Base-by-base conservation (phyloP, 495 filamentous ascomycete genomes). In the Penicillium angulare region DNA sequence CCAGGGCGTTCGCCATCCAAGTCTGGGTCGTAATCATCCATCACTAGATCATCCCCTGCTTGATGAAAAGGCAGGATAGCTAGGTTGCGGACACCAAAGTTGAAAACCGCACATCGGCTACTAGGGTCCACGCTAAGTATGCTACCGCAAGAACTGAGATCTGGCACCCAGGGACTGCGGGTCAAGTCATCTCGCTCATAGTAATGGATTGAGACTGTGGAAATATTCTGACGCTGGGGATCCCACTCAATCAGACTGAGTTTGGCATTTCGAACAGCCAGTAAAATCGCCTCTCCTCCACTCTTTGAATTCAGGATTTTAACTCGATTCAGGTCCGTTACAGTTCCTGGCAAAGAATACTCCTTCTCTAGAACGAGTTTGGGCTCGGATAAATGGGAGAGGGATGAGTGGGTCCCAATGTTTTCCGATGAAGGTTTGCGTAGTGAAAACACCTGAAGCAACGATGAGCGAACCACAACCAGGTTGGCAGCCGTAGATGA, bases 241-340 rank as follows among this genome's bases (percentile, higher is more conserved):
- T 99, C 89, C 93, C 93, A 99, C 74, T 96, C 90, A 44, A 97
- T 82, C 73, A 97, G 73, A 65, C 87, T 90, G 50, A 97, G 76
- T 68, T 93, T 96, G 21, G 93, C 95, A 75, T 97, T 91, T 55
- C 85, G 84, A 59, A 92, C 83, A 3, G 90, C 84, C 20, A 97
- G 53, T 27, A 99, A 71, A 22, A 99, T 79, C n/a, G 85, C 85
- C 38, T 96, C 87, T 39, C 86, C 90, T 2, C 89, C 89, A n/a
- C 88, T 86, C 47, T 82, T 87, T 13, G 85, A 82, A 41, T 76
- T 80, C 35, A 80, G 66, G 0, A 80, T 76, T 60, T 86, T 92
- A 39, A 97, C 81, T 43, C 85, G 78, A 42, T 83, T 88, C 43
- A 97, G 77, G 17, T 87, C 87, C 16, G 83, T 95, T 40, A 97